Base-by-base conservation (phyloP, 2,329 filamentous ascomycete species). In the Colletotrichum aenigma region DNA sequence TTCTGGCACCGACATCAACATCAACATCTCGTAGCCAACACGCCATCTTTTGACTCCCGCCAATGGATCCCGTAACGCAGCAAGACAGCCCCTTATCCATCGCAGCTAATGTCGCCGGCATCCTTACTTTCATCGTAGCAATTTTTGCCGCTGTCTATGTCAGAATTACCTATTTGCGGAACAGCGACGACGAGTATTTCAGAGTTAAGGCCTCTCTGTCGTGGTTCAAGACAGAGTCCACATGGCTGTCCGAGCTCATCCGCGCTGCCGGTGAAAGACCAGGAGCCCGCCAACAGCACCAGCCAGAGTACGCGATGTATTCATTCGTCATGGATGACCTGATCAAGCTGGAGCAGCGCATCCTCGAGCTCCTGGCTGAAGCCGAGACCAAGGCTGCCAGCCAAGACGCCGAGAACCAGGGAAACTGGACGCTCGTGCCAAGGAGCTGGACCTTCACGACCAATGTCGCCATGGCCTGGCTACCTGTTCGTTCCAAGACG, bases 211-310 rank as follows among this genome's bases (percentile, higher is more conserved):
- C 85, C 3, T 86, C 84, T 6, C 81, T 89, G 8, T 85, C 83
- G 9, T 89, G 87, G 87, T 89, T 86, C 79, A 89, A 89, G 78
- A 89, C 86, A 1, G 87, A 89, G 79, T 87, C 85, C 4, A 81
- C 83, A 7, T 89, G 85, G 85, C 83, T 89, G 16, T 79, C 84
- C 4, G 85, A 88, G 68, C 84, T 89, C 1, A 79, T 88, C 36
- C 79, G 79, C 21, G 82, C 80, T 30, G 78, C 77, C 7, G 78
- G 77, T 30, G 65, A 76, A 21, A 71, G 70, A 24, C 28, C 70
- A 10, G 69, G 64, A 10, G 67, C 64, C 24, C 38, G n/a, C 2
- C 70, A 66, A n/a, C 64, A 69, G 64, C 60, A 52, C 64, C 81
- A 81, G 62, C 81, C 83, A n/a, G 86, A 88, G 75, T 84, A 86